Evolutionary conservation across 1,284 basidiomycete species (phyloP).

Genomic region (Pisolithus thermaeus): DNA sequence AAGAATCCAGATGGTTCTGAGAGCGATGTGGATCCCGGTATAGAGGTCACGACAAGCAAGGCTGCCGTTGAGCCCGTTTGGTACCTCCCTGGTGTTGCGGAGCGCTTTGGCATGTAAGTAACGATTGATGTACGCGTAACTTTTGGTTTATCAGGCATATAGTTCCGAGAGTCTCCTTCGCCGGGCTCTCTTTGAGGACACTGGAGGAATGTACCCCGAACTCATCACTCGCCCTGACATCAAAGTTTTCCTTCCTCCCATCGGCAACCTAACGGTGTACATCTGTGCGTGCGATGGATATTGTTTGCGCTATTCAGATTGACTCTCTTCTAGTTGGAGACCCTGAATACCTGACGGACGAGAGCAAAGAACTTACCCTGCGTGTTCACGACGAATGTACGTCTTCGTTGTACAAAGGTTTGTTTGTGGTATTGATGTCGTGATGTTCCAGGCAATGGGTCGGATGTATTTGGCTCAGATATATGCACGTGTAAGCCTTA

Average conservation of each 20-base stretch:
- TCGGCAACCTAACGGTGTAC: conserved; percentile 89
- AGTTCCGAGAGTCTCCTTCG: conserved; percentile 83
- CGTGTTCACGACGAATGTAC: conserved; percentile 92
- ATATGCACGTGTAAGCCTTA: conserved; percentile 97
- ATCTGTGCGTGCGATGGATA: conserved; percentile 58
- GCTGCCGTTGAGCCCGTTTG: conserved; percentile 91
- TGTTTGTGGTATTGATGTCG: not conserved
- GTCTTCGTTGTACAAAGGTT: conserved; percentile 28
- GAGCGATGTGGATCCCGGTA: conserved; percentile 65
- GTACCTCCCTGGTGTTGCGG: conserved; percentile 92
- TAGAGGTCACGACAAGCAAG: conserved; percentile 85
- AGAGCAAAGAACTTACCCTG: conserved; percentile 82
- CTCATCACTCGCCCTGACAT: conserved; percentile 93
- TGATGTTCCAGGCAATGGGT: conserved; percentile 58
- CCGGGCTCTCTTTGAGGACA: conserved; percentile 90
- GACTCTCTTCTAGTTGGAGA: conserved; percentile 59
- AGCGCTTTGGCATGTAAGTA: conserved; percentile 82
- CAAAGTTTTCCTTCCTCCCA: conserved; percentile 93
- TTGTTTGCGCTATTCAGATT: not conserved
- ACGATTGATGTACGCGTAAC: not conserved
- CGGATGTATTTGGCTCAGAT: conserved; percentile 86
- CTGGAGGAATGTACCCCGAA: conserved; percentile 95
- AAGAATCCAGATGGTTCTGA: conserved; percentile 56
- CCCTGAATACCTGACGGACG: conserved; percentile 73
- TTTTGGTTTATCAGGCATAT: conserved; percentile 5